Conservation (phyloP, 2,329 filamentous ascomycete species). For the Neoascochyta sp. region DNA sequence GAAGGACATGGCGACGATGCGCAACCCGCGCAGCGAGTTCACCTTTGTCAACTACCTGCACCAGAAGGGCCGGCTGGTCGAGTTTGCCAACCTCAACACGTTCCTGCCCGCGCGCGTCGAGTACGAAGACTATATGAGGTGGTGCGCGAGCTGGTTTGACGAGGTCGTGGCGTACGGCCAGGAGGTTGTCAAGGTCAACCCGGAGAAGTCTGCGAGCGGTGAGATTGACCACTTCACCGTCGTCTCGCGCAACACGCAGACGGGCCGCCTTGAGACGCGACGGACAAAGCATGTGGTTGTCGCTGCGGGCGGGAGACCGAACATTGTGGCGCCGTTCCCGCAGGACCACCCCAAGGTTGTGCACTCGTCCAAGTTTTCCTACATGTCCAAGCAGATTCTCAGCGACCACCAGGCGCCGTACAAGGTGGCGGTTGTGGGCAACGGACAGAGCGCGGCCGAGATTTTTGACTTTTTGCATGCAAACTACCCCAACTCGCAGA, state of each 20-base stretch:
- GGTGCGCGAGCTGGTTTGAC: slow-evolving; percentile 80
- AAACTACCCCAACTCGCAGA: slow-evolving; percentile 76
- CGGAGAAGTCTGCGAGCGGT: slow-evolving; percentile 51
- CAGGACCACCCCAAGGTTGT: slow-evolving; percentile 68
- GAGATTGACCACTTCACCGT: slow-evolving; percentile 65
- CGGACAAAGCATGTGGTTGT: slow-evolving; percentile 67
- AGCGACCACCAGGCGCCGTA: slow-evolving; percentile 56
- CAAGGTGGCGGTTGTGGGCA: slow-evolving; percentile 79
- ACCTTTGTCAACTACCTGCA: slow-evolving; percentile 96
- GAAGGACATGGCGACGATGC: slow-evolving; percentile 88
- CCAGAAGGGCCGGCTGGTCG: slow-evolving; percentile 71
- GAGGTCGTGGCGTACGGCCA: slow-evolving; percentile 70
- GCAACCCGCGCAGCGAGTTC: slow-evolving; percentile 84
- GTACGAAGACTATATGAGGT: slow-evolving; percentile 93
- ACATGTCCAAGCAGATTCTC: slow-evolving; percentile 59
- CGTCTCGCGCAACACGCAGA: slow-evolving; percentile 58
- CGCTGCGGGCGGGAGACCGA: slow-evolving; percentile 64
- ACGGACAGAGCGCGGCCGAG: slow-evolving; percentile 89
- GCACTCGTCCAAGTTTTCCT: slow-evolving; percentile 84
- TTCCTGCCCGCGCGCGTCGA: slow-evolving; percentile 83
- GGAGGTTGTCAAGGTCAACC: slow-evolving; percentile 70
- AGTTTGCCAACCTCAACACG: slow-evolving; percentile 86
- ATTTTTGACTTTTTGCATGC: slow-evolving; percentile 86
- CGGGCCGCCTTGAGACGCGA: slow-evolving; percentile 53
- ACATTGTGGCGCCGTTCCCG: slow-evolving; percentile 67